Base-by-base conservation (phyloP, 192 early-diverging fungal genomes). In the Gonapodya sp. region DNA sequence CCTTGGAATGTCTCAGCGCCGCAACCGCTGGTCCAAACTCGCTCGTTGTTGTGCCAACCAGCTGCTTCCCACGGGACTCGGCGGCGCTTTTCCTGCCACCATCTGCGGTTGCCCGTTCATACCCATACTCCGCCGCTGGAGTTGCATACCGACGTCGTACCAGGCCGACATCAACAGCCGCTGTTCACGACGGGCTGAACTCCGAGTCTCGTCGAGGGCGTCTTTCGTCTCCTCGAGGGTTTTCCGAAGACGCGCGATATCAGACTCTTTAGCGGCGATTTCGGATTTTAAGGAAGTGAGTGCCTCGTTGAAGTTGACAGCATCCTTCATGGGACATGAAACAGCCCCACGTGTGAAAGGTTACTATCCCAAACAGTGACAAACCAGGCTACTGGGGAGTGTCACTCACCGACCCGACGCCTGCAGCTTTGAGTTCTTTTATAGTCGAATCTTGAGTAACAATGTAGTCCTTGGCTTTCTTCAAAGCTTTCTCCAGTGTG, bases 131-230 rank as follows among this genome's bases (percentile, higher is more conserved):
- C 33, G 30, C 36, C 85, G 84, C 46, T 86, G 84, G 74, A 84
- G 82, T 80, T 83, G 87, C 33, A 83, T 82, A 24, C 83, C 84
- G 24, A 91, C 79, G 80, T 93, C 88, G 81, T 92, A 89, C 92
- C 92, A 97, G 2, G 96, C 95, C 18, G 93, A 94, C 36, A 92
- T 87, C 81, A 98, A 94, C 73, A 96, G 85, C 78, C 87, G 88
- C 81, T 94, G 92, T 83, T 98, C 96, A 35, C 93, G 90, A 82
- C 86, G 87, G 80, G 87, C 89, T 83, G 93, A 93, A 31, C 88
- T 85, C 81, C 93, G 88, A 24, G 91, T 88, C 81, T 96, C 94
- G 64, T 88, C 85, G 78, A 94, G 85, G 82, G 94, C 92, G 35
- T 92, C 87, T 87, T 92, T 37, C 2, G 81, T 33, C 33, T 82